Percentiles rank a stretch among this genome's conserved stretches.
phyloP scores from a whole-genome alignment of 148 eudicot genomes.

The Chenopodium quinoa region DNA sequence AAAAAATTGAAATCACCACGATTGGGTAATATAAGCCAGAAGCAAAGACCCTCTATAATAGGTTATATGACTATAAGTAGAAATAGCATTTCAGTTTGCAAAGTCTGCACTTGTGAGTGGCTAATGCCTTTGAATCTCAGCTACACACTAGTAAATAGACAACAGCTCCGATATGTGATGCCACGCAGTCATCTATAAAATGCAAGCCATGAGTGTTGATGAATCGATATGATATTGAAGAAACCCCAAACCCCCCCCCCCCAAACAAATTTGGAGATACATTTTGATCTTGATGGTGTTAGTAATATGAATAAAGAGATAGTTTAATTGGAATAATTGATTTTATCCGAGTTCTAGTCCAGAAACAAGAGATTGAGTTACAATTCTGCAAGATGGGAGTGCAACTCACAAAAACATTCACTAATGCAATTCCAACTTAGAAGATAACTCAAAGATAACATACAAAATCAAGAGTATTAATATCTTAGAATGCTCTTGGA shows the following conservation, averaged over 20 bases:
- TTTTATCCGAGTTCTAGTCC: too few species aligned
- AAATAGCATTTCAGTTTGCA: not conserved
- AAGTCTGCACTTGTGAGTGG: not conserved
- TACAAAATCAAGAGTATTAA: too few species aligned
- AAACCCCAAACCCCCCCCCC: not conserved
- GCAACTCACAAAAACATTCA: too few species aligned
- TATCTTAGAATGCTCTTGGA: too few species aligned
- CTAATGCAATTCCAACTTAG: too few species aligned
- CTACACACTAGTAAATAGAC: not conserved
- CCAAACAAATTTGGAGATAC: too few species aligned
- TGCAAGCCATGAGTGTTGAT: not conserved
- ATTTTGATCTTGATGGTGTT: too few species aligned
- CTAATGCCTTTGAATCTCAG: not conserved
- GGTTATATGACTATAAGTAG: not conserved
- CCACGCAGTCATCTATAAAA: not conserved
- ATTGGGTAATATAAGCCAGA: not conserved
- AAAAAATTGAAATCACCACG: not conserved
- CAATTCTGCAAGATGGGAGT: too few species aligned
- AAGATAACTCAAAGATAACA: too few species aligned
- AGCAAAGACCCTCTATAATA: not conserved
- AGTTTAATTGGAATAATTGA: too few species aligned
- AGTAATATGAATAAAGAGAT: too few species aligned
- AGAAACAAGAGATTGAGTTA: too few species aligned
- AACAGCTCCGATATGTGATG: not conserved
- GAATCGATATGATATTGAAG: not conserved